These are phyloP conservation scores for Penicillium paxilli DNA, from an alignment of 495 filamentous ascomycete species.

Conservation along the genomic window DNA sequence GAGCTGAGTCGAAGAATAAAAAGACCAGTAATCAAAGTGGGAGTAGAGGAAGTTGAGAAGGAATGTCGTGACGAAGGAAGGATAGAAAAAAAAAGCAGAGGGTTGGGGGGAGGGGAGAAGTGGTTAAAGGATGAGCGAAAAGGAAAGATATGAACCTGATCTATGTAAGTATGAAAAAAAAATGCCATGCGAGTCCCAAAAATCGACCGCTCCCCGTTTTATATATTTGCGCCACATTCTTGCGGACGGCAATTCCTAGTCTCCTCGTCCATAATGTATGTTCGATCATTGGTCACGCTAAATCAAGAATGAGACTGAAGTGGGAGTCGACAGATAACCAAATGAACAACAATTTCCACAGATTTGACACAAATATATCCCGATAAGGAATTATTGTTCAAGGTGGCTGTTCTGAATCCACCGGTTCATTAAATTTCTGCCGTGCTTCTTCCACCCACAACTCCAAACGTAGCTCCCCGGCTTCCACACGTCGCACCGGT, in stretches of 20 bases:
- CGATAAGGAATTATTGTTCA: constrained; percentile 27
- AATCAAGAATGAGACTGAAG: constrained; percentile 45
- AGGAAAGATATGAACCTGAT: constrained; percentile 44
- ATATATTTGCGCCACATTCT: constrained; percentile 46
- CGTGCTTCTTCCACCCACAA: constrained; percentile 58
- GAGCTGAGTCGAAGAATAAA: constrained; percentile 8
- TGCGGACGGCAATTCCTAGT: constrained; percentile 40
- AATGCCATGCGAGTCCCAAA: constrained; percentile 49
- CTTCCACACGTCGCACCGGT: constrained; percentile 54
- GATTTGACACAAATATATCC: constrained; percentile 15
- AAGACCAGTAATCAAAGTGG: constrained; percentile 21
- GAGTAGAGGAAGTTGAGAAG: constrained; percentile 14
- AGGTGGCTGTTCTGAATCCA: constrained; percentile 43
- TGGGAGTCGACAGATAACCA: constrained; percentile 28
- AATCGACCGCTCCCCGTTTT: constrained; percentile 47
- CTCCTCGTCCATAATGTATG: constrained; percentile 49
- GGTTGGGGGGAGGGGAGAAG: constrained; percentile 1
- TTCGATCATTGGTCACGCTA: constrained; percentile 53
- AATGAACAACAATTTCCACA: constrained; percentile 28
- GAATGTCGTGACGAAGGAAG: constrained; percentile 17
- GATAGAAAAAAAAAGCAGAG: constrained; percentile 10
- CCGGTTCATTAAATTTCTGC: constrained; percentile 54
- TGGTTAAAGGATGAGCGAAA: constrained; percentile 16
- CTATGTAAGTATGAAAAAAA: constrained; percentile 36
- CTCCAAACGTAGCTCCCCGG: constrained; percentile 54